Base-by-base conservation (phyloP, 495 filamentous ascomycete genomes). In the Tuber aestivum region DNA sequence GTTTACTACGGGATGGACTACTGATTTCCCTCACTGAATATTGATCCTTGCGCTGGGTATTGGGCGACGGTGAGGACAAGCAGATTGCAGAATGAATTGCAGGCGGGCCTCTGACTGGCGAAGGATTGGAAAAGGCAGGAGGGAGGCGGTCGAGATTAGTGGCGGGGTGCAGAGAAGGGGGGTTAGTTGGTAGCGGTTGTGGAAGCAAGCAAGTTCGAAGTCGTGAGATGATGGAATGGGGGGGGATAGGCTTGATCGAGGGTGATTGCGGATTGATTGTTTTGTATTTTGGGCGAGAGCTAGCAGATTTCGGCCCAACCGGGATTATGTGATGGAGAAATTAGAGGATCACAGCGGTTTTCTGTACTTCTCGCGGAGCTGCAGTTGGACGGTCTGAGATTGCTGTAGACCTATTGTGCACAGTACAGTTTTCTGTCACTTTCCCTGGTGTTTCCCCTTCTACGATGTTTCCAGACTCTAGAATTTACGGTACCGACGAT, bases 291-390 rank as follows among this genome's bases (percentile, higher is more conserved):
- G 56, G 56, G 56, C 18, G 27, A 65, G 56, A 65, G 56, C 32
- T 56, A 56, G 50, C 23, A 27, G 50, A 56, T 56, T 56, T 65
- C 56, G 56, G 56, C 56, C 18, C n/a, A 32, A 32, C 56, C 32
- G 56, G 56, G 56, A 65, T n/a, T 6, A n/a, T 32, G n/a, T 18
- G 56, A 65, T 65, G 3, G 56, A 32, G 27, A 65, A 65, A 65
- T 65, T 65, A 65, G 56, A 65, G n/a, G n/a, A 65, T 65, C n/a
- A 27, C n/a, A 16, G n/a, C 56, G n/a, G 56, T 65, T 65, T 65
- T 65, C 56, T 65, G 56, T 65, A n/a, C 27, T 10, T 65, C 56
- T 65, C n/a, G 56, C 2, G 56, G 56, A 65, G 27, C 56, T 65
- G 56, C 56, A 32, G 56, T n/a, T 65, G 56, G 56, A 65, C 18